Percentiles rank a stretch among this genome's conserved stretches.
These are phyloP conservation scores for Melanogaster broomeanus DNA, from an alignment of 768 basidiomycete genomes.

Conservation along the genomic window DNA sequence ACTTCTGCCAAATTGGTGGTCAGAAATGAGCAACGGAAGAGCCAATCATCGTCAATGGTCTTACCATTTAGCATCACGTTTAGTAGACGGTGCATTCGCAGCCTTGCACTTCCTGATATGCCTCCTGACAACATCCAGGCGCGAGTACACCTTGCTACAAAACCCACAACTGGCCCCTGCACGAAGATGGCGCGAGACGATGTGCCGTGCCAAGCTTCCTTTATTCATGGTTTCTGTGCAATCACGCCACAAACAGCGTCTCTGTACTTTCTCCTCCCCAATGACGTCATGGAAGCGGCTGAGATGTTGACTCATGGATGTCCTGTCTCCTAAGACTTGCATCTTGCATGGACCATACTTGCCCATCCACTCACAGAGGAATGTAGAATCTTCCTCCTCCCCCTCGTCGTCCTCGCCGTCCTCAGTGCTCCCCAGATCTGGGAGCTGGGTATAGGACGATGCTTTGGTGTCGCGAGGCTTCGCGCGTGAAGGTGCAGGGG, in stretches of 20 bases:
- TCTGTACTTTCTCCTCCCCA: conserved; percentile 17
- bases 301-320: conserved; percentile 27
- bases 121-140: conserved; percentile 25
- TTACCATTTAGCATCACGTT: conserved; percentile 2
- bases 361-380: conserved; percentile 25
- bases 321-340: conserved; percentile 13
- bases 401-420: too few species aligned
- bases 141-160: conserved; percentile 28
- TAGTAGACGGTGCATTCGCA: conserved; percentile 11
- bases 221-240: conserved; percentile 28
- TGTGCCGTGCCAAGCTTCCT: conserved; percentile 25
- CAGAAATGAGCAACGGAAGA: too few species aligned
- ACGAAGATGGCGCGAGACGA: conserved; percentile 23
- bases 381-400: conserved; percentile 5
- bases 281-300: conserved; percentile 15
- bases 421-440: not conserved
- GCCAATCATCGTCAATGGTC: not conserved
- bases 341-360: conserved; percentile 21
- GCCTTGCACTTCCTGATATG: conserved; percentile 28
- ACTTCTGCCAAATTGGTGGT: too few species aligned
- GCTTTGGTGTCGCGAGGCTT: not conserved
- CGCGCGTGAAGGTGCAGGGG: not conserved
- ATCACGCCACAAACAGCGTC: conserved; percentile 22
- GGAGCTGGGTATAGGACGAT: not conserved
- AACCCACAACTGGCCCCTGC: conserved; percentile 19